A percentile compares a stretch with the other conserved stretches of the same genome.
Conservation (phyloP, 1,284 basidiomycete genomes). For the Caloboletus inedulis region DNA sequence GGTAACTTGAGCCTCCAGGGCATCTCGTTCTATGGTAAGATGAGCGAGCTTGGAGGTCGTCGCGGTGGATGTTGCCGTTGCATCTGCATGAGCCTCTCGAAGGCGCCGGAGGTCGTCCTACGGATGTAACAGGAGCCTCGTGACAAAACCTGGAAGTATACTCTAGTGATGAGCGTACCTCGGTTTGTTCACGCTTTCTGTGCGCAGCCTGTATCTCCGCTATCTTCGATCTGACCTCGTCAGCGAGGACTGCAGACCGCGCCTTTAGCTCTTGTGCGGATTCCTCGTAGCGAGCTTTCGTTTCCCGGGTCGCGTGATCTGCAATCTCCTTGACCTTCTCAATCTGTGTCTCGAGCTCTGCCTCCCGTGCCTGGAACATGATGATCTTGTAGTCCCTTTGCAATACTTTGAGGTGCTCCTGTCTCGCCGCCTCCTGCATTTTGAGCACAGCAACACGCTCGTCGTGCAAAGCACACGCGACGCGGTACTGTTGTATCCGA, state of each 20-base stretch:
- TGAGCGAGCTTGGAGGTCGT: constrained; percentile 53
- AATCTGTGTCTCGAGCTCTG: constrained; percentile 52
- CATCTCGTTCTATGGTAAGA: constrained; percentile 53
- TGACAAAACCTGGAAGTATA: constrained; percentile 1
- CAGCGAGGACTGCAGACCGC: constrained; percentile 32
- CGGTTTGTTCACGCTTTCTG: constrained; percentile 42
- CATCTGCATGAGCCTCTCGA: constrained; percentile 45
- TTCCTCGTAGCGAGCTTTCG: constrained; percentile 25
- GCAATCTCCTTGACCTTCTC: constrained; percentile 43
- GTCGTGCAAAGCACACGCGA: constrained; percentile 49
- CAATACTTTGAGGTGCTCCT: constrained; percentile 52
- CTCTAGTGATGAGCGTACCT: constrained; percentile 35
- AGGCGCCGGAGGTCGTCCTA: constrained; percentile 45
- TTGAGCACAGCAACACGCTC: constrained; percentile 48
- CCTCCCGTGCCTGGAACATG: constrained; percentile 59
- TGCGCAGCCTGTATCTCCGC: constrained; percentile 37
- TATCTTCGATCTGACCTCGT: constrained; percentile 39
- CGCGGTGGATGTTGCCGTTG: constrained; percentile 46
- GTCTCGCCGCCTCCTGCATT: constrained; percentile 49
- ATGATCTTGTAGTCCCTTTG: constrained; percentile 63
- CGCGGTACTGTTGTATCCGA: constrained; percentile 58
- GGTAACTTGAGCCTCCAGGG: constrained; percentile 47
- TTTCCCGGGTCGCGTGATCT: constrained; percentile 34
- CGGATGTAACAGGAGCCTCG: not conserved
- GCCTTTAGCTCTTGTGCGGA: constrained; percentile 32